Base-by-base conservation (phyloP, 2,329 filamentous ascomycete species). In the Nigrospora oryzae region DNA sequence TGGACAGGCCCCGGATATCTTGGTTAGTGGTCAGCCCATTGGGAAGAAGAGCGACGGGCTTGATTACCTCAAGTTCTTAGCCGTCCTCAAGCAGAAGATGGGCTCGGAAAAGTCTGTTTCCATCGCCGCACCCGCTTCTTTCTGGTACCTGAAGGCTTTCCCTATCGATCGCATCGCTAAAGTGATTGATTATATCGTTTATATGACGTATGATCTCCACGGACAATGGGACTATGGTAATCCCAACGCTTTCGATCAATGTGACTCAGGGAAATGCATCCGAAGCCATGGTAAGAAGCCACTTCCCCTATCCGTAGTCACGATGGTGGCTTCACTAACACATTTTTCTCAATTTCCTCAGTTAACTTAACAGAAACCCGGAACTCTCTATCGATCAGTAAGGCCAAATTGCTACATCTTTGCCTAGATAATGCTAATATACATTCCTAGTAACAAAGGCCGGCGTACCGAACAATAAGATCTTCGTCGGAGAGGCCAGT, bases 21-120 rank as follows among this genome's bases (percentile, higher is more conserved):
- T 10, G 8, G 8, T 28, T 28, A 10, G 23, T 7, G 58, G 51
- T 2, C 54, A 55, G 11, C 56, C 56, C 0, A 7, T 47, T 12
- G 49, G 42, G 32, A 16, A 45, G 8, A 16, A 42, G 2, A 50
- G 48, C 1, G 63, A 67, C 23, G 55, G 61, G 5, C 12, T 47
- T 3, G 62, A 66, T 41, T 70, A 69, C 45, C 50, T 62, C 3
- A 28, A 46, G 7, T 63, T 66, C 43, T 51, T 69, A 3, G 50
- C 45, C 13, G 35, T 54, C 3, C 49, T 66, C 6, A 52, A 49
- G 23, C 35, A 50, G 1, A 43, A 51, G 11, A 46, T 61, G n/a
- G 49, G 56, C 1, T 45, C 49, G 5, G 51, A 42, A 13, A 56
- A 60, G 38, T 49, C 43, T n/a, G 49, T 46, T 41, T 49, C 44